Evolutionary conservation across 1,284 basidiomycete species (phyloP).

Genomic region (Xanthoconium separans): DNA sequence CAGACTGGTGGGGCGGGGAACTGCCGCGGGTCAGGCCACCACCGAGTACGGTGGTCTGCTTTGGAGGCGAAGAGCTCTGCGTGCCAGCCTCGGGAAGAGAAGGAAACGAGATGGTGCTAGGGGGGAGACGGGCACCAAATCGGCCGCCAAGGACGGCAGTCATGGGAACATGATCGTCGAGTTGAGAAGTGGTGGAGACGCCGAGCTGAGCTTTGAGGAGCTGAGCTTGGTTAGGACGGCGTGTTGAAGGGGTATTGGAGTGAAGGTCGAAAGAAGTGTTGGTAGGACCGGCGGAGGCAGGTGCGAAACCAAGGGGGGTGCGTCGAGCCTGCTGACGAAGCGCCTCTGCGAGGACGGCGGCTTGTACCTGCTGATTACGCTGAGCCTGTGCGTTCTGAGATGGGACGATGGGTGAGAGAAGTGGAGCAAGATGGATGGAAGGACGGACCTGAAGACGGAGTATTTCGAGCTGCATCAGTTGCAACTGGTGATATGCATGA

Average conservation of each 20-base stretch:
- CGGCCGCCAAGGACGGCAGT: slow-evolving; percentile 73
- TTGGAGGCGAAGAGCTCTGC: slow-evolving; percentile 46
- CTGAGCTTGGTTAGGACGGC: slow-evolving; percentile 66
- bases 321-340: slow-evolving; percentile 64
- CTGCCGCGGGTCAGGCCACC: slow-evolving; percentile 67
- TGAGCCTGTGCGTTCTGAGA: slow-evolving; percentile 37
- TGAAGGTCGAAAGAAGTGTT: slow-evolving; percentile 62
- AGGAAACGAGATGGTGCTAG: slow-evolving; percentile 43
- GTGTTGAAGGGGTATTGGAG: slow-evolving; percentile 51
- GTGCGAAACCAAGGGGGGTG: slow-evolving; percentile 49
- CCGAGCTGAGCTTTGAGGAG: slow-evolving; percentile 59
- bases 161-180: slow-evolving; percentile 68
- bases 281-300: slow-evolving; percentile 67
- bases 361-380: slow-evolving; percentile 43
- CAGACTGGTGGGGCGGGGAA: slow-evolving; percentile 40
- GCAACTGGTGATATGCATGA: slow-evolving; percentile 66
- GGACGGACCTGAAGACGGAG: slow-evolving; percentile 68
- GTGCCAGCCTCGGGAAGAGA: slow-evolving; percentile 43
- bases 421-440: neutral
- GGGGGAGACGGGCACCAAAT: slow-evolving; percentile 58
- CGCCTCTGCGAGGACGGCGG: slow-evolving; percentile 54
- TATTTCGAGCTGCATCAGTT: slow-evolving; percentile 80
- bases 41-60: slow-evolving; percentile 65
- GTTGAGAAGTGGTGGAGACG: slow-evolving; percentile 25
- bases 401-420: neutral